These are phyloP conservation scores for Hordeum vulgare DNA, from an alignment of 176 grass and related monocot species.

Conservation along the genomic window DNA sequence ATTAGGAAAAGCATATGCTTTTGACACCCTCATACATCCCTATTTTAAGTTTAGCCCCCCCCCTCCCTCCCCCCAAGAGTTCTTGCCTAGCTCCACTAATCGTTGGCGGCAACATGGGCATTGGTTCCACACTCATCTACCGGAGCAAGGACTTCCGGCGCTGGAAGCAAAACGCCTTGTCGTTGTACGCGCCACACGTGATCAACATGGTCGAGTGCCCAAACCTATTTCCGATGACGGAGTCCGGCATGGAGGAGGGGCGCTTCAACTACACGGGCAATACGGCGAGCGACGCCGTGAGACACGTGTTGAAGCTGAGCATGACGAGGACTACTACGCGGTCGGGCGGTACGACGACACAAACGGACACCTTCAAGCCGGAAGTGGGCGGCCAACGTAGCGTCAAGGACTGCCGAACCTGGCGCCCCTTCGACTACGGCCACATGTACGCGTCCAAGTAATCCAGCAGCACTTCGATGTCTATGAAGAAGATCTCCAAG, in stretches of 20 bases:
- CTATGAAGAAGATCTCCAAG: too few relatives aligned
- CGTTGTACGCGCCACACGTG: background rate
- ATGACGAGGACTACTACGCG: background rate
- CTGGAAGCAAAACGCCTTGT: background rate
- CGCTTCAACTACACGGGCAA: too few relatives aligned
- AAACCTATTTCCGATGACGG: background rate
- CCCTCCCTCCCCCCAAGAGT: too few relatives aligned
- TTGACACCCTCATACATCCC: too few relatives aligned
- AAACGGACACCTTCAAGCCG: conserved; percentile 9
- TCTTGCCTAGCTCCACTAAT: too few relatives aligned
- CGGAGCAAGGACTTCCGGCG: background rate
- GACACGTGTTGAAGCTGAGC: too few relatives aligned
- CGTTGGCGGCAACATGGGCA: too few relatives aligned
- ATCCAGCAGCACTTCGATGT: too few relatives aligned
- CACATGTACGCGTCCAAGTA: background rate
- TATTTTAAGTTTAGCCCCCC: too few relatives aligned
- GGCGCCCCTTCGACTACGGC: conserved; percentile 1
- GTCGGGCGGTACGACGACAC: conserved; percentile 29
- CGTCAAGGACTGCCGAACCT: background rate
- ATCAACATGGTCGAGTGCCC: background rate
- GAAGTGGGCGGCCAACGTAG: background rate
- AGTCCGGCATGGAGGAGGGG: too few relatives aligned
- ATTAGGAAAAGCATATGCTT: too few relatives aligned
- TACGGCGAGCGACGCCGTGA: too few relatives aligned
- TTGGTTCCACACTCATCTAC: background rate